phyloP scores from a whole-genome alignment of 208 protist species.

The Trypanosomatidae sp. region DNA sequence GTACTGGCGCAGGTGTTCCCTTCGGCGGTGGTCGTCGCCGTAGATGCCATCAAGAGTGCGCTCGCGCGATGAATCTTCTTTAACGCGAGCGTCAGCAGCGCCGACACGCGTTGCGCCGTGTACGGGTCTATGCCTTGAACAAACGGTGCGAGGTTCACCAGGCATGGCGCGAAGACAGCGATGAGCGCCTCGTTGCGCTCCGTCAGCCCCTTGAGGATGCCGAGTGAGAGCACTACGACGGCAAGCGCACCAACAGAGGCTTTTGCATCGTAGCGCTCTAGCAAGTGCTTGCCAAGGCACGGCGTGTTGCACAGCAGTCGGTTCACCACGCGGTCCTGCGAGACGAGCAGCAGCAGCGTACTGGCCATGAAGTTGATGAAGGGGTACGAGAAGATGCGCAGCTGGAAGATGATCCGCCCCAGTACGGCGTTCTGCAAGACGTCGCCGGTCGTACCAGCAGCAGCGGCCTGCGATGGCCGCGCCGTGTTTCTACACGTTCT shows the following conservation, averaged over 20 bases:
- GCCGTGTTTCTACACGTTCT: constrained; percentile 17
- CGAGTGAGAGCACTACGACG: constrained; percentile 45
- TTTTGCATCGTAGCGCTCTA: constrained; percentile 24
- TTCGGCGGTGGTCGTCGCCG: neutral
- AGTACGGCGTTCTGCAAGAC: constrained; percentile 31
- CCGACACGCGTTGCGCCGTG: constrained; percentile 58
- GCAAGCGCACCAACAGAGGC: constrained; percentile 37
- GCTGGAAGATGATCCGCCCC: constrained; percentile 32
- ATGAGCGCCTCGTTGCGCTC: constrained; percentile 72
- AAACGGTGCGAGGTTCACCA: constrained; percentile 68
- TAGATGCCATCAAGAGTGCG: constrained; percentile 7
- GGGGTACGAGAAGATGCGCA: constrained; percentile 61
- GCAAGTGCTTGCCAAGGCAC: constrained; percentile 29
- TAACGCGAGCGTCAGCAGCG: constrained; percentile 44
- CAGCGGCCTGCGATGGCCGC: neutral
- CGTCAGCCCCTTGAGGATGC: constrained; percentile 52
- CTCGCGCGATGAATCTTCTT: constrained; percentile 46
- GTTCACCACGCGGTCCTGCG: constrained; percentile 70
- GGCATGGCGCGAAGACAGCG: constrained; percentile 56
- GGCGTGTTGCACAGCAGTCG: constrained; percentile 44
- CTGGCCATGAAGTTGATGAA: constrained; percentile 82
- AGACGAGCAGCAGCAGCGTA: constrained; percentile 75
- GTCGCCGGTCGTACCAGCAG: constrained; percentile 17
- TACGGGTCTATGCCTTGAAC: constrained; percentile 72
- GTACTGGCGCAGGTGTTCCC: neutral